Evolutionary conservation across 192 early-diverging fungal genomes (phyloP).

Genomic region (Rhizoclosmatium sp.): DNA sequence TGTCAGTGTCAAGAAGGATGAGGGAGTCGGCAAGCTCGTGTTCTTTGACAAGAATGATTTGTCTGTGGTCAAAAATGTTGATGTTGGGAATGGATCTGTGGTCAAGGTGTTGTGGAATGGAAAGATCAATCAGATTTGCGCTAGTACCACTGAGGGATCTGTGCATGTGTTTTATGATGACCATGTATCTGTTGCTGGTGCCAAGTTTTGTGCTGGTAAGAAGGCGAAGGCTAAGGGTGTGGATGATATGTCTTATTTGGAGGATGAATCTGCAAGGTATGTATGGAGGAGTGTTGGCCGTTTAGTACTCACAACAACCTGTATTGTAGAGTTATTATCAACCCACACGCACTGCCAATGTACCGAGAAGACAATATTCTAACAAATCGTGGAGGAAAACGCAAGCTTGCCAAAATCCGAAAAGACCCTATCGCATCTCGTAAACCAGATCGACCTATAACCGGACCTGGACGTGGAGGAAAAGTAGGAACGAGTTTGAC

Average conservation of each 20-base stretch:
- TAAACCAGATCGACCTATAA: conserved; percentile 79
- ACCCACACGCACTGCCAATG: conserved; percentile 88
- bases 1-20: conserved; percentile 74
- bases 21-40: conserved; percentile 67
- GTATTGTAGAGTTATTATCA: conserved; percentile 74
- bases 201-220: conserved; percentile 72
- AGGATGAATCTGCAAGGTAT: conserved; percentile 34
- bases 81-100: conserved; percentile 61
- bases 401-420: conserved; percentile 76
- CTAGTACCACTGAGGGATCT: conserved; percentile 78
- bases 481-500: conserved; percentile 83
- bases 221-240: conserved; percentile 67
- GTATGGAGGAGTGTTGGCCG: not conserved
- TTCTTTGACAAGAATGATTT: conserved; percentile 72
- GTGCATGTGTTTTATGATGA: conserved; percentile 83
- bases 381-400: conserved; percentile 59
- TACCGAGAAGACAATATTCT: conserved; percentile 76
- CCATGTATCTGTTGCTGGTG: conserved; percentile 70
- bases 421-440: conserved; percentile 74
- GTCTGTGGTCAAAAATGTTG: conserved; percentile 56
- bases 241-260: conserved; percentile 39
- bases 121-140: conserved; percentile 86
- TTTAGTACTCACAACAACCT: not conserved
- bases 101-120: conserved; percentile 86
- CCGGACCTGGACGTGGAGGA: conserved; percentile 85